Percentiles rank a stretch among this genome's conserved stretches.
Conservation (phyloP, 2,329 filamentous ascomycete species). For the Penicillium hesseltinei region DNA sequence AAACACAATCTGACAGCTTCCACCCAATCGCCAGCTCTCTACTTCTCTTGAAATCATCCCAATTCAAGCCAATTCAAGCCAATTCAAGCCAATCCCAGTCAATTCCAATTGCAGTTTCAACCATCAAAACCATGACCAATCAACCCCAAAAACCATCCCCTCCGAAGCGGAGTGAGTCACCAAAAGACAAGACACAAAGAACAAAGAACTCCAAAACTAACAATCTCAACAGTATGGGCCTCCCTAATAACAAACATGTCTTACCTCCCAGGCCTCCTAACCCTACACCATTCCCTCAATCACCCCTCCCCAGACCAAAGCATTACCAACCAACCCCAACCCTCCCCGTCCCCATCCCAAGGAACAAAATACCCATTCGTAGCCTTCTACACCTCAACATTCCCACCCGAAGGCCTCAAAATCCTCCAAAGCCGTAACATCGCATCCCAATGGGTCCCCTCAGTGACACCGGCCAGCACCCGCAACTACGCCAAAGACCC, state of each 20-base stretch:
- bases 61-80: neutral
- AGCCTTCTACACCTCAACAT: conserved; percentile 72
- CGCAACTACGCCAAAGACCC: conserved; percentile 71
- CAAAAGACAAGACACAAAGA: neutral
- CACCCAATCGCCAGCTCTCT: neutral
- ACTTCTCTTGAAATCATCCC: neutral
- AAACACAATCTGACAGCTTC: neutral
- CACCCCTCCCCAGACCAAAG: conserved; percentile 29
- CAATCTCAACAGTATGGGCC: conserved; percentile 65
- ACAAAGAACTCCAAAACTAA: neutral
- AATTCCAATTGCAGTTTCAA: neutral
- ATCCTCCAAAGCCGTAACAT: conserved; percentile 67
- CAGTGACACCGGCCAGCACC: conserved; percentile 63
- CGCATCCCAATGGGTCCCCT: conserved; percentile 64
- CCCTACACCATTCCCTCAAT: conserved; percentile 70
- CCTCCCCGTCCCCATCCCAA: conserved; percentile 24
- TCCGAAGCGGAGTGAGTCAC: conserved; percentile 4
- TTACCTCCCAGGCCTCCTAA: conserved; percentile 75
- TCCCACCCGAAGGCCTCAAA: conserved; percentile 63
- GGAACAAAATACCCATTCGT: conserved; percentile 68
- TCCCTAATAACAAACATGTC: conserved; percentile 75
- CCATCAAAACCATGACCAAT: neutral
- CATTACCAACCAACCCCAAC: neutral
- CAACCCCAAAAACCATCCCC: neutral
- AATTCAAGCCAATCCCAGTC: neutral